These are phyloP conservation scores for Trichoderma oligosporum DNA, from an alignment of 2,329 filamentous ascomycete genomes.

Conservation along the genomic window DNA sequence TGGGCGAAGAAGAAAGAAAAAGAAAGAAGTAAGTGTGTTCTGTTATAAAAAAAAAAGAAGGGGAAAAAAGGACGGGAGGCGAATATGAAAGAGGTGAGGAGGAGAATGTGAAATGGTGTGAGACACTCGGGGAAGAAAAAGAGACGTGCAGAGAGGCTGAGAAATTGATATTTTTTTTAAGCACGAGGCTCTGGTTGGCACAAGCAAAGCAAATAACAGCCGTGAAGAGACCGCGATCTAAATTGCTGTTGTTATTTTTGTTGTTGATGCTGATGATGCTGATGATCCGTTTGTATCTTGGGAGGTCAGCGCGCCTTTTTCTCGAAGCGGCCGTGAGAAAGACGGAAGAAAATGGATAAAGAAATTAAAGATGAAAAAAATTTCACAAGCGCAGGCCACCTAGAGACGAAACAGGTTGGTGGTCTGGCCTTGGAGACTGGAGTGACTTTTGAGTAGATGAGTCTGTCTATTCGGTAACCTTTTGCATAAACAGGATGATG, in stretches of 20 bases:
- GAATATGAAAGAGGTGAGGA: neutral
- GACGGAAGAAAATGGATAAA: neutral
- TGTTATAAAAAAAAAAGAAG: neutral
- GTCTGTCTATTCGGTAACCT: neutral
- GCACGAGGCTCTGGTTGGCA: neutral
- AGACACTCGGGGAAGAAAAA: neutral
- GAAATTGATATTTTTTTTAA: neutral
- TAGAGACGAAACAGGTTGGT: neutral
- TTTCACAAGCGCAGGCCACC: neutral
- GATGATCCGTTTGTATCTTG: conserved; percentile 1
- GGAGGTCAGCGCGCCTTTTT: neutral
- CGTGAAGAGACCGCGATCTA: neutral
- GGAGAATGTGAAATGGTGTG: neutral
- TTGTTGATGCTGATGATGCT: neutral
- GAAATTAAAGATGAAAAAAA: neutral
- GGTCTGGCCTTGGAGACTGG: conserved; percentile 5
- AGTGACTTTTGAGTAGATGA: neutral
- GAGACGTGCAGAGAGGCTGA: neutral
- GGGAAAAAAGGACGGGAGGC: conserved; percentile 4
- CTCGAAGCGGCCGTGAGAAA: neutral
- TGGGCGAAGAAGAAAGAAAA: neutral
- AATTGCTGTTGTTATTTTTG: neutral
- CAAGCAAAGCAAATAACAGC: neutral
- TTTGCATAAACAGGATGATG: neutral
- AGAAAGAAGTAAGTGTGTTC: neutral